A percentile compares a stretch with the other conserved stretches of the same genome.
Evolutionary conservation across 2,329 filamentous ascomycete species (phyloP).

Genomic region (Xylaria sp.): DNA sequence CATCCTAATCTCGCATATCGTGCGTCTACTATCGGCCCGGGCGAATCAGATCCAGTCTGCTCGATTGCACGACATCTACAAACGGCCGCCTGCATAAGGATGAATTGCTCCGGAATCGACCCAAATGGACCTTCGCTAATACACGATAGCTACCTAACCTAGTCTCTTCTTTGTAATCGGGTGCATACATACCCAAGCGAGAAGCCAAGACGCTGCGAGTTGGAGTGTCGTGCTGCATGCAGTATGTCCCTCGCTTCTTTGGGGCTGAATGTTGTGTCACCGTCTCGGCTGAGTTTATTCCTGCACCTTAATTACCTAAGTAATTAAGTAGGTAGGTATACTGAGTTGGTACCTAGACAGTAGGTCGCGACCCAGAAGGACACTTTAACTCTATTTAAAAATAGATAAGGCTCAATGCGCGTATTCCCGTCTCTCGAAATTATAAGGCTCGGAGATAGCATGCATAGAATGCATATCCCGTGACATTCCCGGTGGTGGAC

Average conservation of each 20-base stretch:
- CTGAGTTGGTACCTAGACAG: neutral
- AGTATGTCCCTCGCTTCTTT: neutral
- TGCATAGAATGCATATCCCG: neutral
- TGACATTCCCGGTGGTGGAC: neutral
- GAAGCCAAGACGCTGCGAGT: neutral
- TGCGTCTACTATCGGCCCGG: neutral
- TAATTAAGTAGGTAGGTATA: too few relatives aligned
- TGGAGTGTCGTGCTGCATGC: neutral
- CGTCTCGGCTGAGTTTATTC: neutral
- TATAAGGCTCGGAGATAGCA: neutral
- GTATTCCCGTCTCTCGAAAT: neutral
- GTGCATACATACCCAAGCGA: neutral
- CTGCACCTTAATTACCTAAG: neutral
- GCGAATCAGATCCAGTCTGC: slow-evolving; percentile 28
- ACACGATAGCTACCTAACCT: too few relatives aligned
- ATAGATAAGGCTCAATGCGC: neutral
- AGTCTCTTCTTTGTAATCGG: neutral
- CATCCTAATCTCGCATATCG: slow-evolving; percentile 24
- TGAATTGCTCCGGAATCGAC: neutral
- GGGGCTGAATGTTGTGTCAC: neutral
- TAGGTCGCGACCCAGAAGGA: neutral
- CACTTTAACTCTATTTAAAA: neutral
- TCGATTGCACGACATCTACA: neutral
- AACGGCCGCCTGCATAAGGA: slow-evolving; percentile 12
- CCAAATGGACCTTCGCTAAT: neutral